phyloP scores from a whole-genome alignment of 305 asterid species.

The Solanum hybrid region DNA sequence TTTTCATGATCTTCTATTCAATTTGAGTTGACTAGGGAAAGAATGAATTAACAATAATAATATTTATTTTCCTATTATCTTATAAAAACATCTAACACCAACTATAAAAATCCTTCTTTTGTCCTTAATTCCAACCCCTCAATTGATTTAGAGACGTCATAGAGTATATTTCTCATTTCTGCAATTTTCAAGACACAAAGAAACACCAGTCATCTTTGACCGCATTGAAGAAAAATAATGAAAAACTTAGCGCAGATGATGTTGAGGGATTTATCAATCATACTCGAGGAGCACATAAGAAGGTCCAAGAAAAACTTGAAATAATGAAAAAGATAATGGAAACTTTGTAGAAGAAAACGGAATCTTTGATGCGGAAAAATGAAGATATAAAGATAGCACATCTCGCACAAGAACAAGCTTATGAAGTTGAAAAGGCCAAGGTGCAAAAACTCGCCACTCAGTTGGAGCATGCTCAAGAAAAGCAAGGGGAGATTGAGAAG shows the following conservation, averaged over 20 bases:
- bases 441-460: background rate
- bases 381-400: background rate
- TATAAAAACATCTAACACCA: background rate
- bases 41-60: background rate
- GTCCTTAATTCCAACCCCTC: too few relatives aligned
- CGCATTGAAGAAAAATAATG: background rate
- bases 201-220: background rate
- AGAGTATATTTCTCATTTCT: background rate
- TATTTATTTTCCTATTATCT: background rate
- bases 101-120: too few relatives aligned
- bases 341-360: background rate
- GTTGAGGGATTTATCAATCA: background rate
- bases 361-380: background rate
- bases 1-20: background rate
- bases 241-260: background rate
- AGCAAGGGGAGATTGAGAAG: background rate
- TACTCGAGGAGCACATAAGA: background rate
- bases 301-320: background rate
- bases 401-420: background rate
- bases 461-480: background rate
- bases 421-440: background rate
- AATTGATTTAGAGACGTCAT: background rate
- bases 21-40: background rate
- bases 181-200: background rate
- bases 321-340: background rate